phyloP scores from a whole-genome alignment of 805 yeast genomes.

The Kluyveromyces dobzhanskii region DNA sequence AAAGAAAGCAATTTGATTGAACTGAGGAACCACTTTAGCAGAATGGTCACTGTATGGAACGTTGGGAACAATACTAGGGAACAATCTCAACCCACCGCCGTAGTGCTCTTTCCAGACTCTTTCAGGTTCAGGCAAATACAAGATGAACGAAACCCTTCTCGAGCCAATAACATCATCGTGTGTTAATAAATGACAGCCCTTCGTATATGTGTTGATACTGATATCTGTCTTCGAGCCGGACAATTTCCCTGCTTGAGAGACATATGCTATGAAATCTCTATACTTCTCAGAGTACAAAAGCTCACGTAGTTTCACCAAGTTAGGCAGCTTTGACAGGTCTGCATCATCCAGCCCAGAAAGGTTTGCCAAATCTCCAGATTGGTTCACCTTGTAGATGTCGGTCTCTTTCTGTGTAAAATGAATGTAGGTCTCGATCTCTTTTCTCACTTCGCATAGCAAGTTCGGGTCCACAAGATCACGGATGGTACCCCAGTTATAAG shows the following conservation, averaged over 20 bases:
- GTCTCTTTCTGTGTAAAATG: constrained; percentile 95
- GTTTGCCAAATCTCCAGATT: constrained; percentile 87
- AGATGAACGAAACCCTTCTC: constrained; percentile 83
- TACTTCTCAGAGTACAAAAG: constrained; percentile 84
- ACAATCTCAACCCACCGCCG: constrained; percentile 88
- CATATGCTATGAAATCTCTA: constrained; percentile 64
- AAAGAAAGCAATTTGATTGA: constrained; percentile 94
- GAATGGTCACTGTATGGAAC: constrained; percentile 77
- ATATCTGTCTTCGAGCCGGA: constrained; percentile 90
- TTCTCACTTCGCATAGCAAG: constrained; percentile 68
- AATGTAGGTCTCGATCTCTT: constrained; percentile 73
- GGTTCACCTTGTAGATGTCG: constrained; percentile 88
- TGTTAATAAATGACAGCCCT: constrained; percentile 87
- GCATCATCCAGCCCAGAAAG: constrained; percentile 74
- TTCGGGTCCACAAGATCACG: constrained; percentile 65
- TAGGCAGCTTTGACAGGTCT: constrained; percentile 66
- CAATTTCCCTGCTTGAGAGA: constrained; percentile 81
- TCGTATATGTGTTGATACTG: constrained; percentile 83
- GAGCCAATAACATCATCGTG: constrained; percentile 98
- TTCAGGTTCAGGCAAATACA: constrained; percentile 90
- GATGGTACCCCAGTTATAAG: constrained; percentile 88
- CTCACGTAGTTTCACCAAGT: constrained; percentile 67
- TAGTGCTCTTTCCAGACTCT: constrained; percentile 81
- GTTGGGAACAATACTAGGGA: constrained; percentile 79
- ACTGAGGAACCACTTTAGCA: constrained; percentile 74